Base-by-base conservation (phyloP, 2,329 filamentous ascomycete genomes). In the Fusarium buharicum region DNA sequence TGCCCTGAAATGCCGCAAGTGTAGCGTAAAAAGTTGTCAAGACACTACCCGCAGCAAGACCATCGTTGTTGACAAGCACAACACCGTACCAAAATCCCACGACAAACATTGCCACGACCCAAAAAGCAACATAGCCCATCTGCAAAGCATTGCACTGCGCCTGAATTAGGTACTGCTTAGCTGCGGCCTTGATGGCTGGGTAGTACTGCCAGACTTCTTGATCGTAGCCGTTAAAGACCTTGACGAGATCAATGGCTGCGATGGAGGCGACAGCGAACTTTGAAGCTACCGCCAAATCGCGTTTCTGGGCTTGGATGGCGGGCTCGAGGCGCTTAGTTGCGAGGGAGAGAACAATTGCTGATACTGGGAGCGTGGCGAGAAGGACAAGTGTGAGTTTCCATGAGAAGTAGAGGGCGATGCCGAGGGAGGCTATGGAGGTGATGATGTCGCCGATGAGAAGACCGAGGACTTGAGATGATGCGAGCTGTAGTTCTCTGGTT, bases 31-130 rank as follows among this genome's bases (percentile, higher is more conserved):
- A 97, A 0, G 92, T 90, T 0, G 91, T 95, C 39, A 97, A 75
- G 4, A 96, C 85, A 51, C 89, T 80, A 1, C 89, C 90, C 0
- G 91, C 78, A 11, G 79, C 81, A 12, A 86, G 77, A 1, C 86
- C 86, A 2, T 83, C 76, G 10, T 81, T 76, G 13, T 81, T 79
- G 10, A 95, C 87, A 2, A 97, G 82, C 1, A 85, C 79, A 24
- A 89, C 84, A 0, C 93, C 93, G 67, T 93, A 96, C 86, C 91
- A 97, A 70, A 98, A 97, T 0, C 93, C 93, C 54, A 93, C 84
- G 0, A 96, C 89, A 65, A 98, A 97, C 73, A 97, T 87, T 2
- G 81, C 82, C 4, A 92, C 84, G 27, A 90, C 87, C 78, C 93
- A 87, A 65, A 96, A 85, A 41, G 89, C 88, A 47, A 91, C 82